phyloP scores from a whole-genome alignment of 805 yeast species.

The Phaffomyces thermotolerans region DNA sequence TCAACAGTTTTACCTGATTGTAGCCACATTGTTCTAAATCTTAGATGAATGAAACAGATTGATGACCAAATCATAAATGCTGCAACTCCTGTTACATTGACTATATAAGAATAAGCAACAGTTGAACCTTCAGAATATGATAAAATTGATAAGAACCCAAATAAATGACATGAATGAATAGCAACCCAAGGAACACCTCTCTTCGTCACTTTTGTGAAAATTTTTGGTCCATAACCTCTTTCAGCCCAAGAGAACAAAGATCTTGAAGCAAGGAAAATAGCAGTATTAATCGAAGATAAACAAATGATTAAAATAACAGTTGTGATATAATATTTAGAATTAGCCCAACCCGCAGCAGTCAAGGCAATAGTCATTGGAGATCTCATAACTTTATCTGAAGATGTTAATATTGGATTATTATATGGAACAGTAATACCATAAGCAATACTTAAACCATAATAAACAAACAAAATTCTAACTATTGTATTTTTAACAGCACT shows the following conservation, averaged over 20 bases:
- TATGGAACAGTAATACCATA: constrained; percentile 20
- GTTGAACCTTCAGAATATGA: constrained; percentile 44
- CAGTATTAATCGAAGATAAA: constrained; percentile 62
- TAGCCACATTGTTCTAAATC: constrained; percentile 60
- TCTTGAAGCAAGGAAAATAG: constrained; percentile 63
- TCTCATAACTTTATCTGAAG: constrained; percentile 33
- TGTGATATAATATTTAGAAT: constrained; percentile 61
- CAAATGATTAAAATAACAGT: constrained; percentile 61
- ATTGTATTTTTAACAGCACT: constrained; percentile 61
- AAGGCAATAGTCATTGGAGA: constrained; percentile 74
- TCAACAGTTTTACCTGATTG: constrained; percentile 56
- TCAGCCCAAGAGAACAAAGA: constrained; percentile 58
- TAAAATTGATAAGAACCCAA: constrained; percentile 58
- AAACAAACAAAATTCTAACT: constrained; percentile 56
- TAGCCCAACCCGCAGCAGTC: constrained; percentile 55
- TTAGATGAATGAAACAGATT: constrained; percentile 52
- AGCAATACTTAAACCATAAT: constrained; percentile 34
- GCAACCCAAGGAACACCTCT: constrained; percentile 63
- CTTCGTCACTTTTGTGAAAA: constrained; percentile 43
- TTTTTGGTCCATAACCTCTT: constrained; percentile 52
- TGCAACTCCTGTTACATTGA: constrained; percentile 66
- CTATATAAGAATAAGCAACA: constrained; percentile 61
- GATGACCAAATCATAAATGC: constrained; percentile 69
- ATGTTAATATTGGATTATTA: constrained; percentile 44
- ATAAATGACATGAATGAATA: constrained; percentile 47